Evolutionary conservation across 2,329 filamentous ascomycete species (phyloP).

Genomic region (Huntiella moniliformis): DNA sequence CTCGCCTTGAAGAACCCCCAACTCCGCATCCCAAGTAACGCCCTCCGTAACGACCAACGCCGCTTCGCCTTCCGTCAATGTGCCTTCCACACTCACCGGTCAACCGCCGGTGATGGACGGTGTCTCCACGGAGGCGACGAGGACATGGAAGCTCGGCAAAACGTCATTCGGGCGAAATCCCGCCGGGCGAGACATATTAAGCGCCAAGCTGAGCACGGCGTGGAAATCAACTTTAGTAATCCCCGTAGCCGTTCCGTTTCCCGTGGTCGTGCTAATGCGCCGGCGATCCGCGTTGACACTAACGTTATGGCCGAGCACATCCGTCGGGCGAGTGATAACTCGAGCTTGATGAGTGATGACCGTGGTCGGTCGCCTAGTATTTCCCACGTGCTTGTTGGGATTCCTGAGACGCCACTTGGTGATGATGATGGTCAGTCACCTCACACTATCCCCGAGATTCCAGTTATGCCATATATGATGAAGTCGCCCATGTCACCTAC

Average conservation of each 20-base stretch:
- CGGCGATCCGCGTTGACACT: background rate
- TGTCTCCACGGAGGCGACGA: constrained; percentile 26
- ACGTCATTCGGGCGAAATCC: constrained; percentile 8
- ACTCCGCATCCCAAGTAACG: constrained; percentile 37
- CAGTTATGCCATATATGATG: constrained; percentile 1
- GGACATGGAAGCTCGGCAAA: constrained; percentile 6
- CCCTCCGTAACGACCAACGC: constrained; percentile 35
- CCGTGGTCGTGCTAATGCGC: background rate
- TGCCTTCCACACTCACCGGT: constrained; percentile 40
- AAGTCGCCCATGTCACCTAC: constrained; percentile 2
- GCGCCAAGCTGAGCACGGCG: constrained; percentile 2
- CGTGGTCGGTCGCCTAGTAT: constrained; percentile 1
- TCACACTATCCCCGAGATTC: constrained; percentile 1
- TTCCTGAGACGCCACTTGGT: constrained; percentile 1
- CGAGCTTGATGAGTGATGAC: background rate
- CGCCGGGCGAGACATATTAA: constrained; percentile 5
- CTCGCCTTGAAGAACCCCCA: constrained; percentile 41
- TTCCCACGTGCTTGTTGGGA: constrained; percentile 1
- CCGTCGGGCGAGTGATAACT: background rate
- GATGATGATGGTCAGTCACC: background rate
- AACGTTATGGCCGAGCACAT: background rate
- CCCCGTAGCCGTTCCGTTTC: background rate
- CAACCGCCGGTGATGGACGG: constrained; percentile 31
- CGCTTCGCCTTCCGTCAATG: constrained; percentile 42
- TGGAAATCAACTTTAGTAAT: constrained; percentile 2